phyloP scores from a whole-genome alignment of 2,329 filamentous ascomycete genomes.

The Penicillium sp. region DNA sequence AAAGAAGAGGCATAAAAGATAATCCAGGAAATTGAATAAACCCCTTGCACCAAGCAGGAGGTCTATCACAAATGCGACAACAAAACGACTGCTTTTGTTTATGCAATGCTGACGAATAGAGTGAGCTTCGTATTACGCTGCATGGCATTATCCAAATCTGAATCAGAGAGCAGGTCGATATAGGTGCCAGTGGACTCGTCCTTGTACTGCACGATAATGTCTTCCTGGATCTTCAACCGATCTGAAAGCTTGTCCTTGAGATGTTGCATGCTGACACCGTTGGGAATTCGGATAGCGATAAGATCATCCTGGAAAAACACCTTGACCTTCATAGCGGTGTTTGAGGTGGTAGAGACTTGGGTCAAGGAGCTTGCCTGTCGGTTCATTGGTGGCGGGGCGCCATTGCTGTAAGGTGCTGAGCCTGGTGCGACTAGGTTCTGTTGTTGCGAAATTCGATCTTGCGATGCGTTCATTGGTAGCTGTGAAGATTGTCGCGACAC shows the following conservation, averaged over 20 bases:
- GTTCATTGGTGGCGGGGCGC: slow-evolving; percentile 46
- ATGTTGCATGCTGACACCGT: slow-evolving; percentile 73
- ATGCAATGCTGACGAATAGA: slow-evolving; percentile 60
- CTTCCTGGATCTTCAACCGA: slow-evolving; percentile 75
- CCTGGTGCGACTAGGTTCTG: slow-evolving; percentile 30
- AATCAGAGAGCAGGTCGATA: slow-evolving; percentile 72
- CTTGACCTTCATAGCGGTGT: slow-evolving; percentile 81
- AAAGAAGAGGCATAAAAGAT: slow-evolving; percentile 9
- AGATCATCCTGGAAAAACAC: slow-evolving; percentile 90
- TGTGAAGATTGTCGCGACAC: slow-evolving; percentile 66
- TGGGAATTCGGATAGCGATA: slow-evolving; percentile 85
- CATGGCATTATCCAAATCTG: slow-evolving; percentile 77
- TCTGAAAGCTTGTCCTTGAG: slow-evolving; percentile 83
- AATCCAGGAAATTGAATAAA: slow-evolving; percentile 3
- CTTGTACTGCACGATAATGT: slow-evolving; percentile 78
- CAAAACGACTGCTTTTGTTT: slow-evolving; percentile 8
- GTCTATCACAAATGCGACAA: slow-evolving; percentile 10
- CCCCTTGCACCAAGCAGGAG: neutral
- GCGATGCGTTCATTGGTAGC: slow-evolving; percentile 59
- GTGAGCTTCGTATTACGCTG: slow-evolving; percentile 85
- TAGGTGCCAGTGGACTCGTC: slow-evolving; percentile 78
- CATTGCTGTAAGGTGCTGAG: slow-evolving; percentile 31
- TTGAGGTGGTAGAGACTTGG: slow-evolving; percentile 41
- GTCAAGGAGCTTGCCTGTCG: slow-evolving; percentile 57
- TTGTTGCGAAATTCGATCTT: slow-evolving; percentile 42